These are phyloP conservation scores for Stagonosporopsis cucurbitacearum DNA, from an alignment of 2,329 filamentous ascomycete genomes.

Conservation along the genomic window DNA sequence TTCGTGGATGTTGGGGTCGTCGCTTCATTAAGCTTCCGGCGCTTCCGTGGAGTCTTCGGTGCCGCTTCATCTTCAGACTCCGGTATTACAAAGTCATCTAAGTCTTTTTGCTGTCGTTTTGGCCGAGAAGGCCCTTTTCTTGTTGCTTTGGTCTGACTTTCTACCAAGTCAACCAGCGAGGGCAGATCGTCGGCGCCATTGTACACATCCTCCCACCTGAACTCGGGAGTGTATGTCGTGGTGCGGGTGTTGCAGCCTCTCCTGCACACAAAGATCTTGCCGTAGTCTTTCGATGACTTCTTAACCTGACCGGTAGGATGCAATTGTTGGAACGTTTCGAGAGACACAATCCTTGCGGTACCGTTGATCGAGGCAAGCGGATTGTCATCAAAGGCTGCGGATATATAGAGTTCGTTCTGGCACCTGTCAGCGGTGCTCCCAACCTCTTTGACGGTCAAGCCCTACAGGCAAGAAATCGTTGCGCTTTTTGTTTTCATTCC, in stretches of 20 bases:
- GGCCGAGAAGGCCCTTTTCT: slow-evolving; percentile 57
- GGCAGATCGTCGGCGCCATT: slow-evolving; percentile 70
- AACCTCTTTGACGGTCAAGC: background rate
- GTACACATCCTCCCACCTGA: slow-evolving; percentile 88
- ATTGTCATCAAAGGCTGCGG: slow-evolving; percentile 84
- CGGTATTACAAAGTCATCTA: slow-evolving; percentile 54
- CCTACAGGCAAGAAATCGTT: slow-evolving; percentile 74
- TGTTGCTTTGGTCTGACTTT: slow-evolving; percentile 74
- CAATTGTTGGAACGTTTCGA: slow-evolving; percentile 67
- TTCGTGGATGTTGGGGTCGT: slow-evolving; percentile 54
- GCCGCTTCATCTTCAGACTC: slow-evolving; percentile 51
- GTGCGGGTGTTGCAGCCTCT: slow-evolving; percentile 88
- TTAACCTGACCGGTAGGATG: slow-evolving; percentile 80
- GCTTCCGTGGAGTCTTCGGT: slow-evolving; percentile 56
- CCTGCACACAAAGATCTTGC: slow-evolving; percentile 88
- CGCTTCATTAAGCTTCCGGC: slow-evolving; percentile 55
- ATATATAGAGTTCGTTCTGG: slow-evolving; percentile 91
- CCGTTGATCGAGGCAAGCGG: slow-evolving; percentile 89
- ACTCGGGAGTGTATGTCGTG: slow-evolving; percentile 89
- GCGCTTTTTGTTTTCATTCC: slow-evolving; percentile 81
- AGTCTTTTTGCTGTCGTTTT: slow-evolving; percentile 43
- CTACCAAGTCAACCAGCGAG: slow-evolving; percentile 69
- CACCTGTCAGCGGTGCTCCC: slow-evolving; percentile 21
- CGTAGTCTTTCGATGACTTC: slow-evolving; percentile 73
- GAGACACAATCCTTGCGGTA: slow-evolving; percentile 80